Base-by-base conservation (phyloP, 2,329 filamentous ascomycete genomes). In the Colletotrichum sp. region DNA sequence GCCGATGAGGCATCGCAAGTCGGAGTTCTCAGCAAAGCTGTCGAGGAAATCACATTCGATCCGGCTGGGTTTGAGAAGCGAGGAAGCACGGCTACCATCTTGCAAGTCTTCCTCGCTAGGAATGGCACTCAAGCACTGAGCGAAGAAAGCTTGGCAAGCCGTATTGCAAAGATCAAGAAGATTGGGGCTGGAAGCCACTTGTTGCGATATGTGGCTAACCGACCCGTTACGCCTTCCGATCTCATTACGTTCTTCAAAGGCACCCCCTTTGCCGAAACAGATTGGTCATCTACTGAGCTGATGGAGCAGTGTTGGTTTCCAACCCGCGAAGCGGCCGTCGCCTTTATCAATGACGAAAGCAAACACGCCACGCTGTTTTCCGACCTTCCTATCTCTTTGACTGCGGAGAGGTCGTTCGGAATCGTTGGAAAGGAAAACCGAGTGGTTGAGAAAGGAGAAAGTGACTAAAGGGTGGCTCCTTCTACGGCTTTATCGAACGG, bases 301-400 rank as follows among this genome's bases (percentile, higher is more conserved):
- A 39, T 71, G 21, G 69, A 71, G 61, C 69, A 71, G 18, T 71
- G 28, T 48, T 71, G 69, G 69, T 71, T 71, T 4, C 24, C 30
- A 3, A 55, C 21, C 10, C 69, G 69, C 24, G 24, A 32, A 1
- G 32, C 69, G 3, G 69, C 21, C 9, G 21, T 55, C 7, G 18
- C n/a, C 2, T 71, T 71, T 8, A 24, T 71, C 6, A 24, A 8
- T 12, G 32, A 30, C 10, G n/a, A 65, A 21, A 30, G 16, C 21
- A 57, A 16, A 4, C n/a, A 13, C 2, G 6, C 4, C 5, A 18
- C 13, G 9, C 15, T 71, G 6, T 71, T 71, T 15, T 26, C 48
- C 2, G 21, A 16, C 1, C n/a, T 71, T 5, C 61, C 69, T 5
- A 1, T n/a, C 5, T 66, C 21, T 2, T 52, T 71, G n/a, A 1